Evolutionary conservation across 2,329 filamentous ascomycete genomes (phyloP), one percentile per base, ranked within the genome.

Genomic region (Colletotrichum sp.): DNA sequence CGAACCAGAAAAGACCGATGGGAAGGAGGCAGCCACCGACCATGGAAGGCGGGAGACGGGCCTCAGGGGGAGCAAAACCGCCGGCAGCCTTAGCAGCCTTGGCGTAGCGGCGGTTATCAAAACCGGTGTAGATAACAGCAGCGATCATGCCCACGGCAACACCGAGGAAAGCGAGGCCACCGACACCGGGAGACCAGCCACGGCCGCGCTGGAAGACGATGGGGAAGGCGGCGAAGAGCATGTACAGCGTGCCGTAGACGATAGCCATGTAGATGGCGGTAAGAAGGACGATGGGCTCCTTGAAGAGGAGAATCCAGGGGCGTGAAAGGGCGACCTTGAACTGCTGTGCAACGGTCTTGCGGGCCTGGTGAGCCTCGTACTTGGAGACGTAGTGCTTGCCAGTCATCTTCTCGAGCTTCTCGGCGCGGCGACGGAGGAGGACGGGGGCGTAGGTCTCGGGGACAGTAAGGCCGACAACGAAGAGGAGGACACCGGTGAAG

Each of bases 241-340:
- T 87, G 82, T 92, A 92, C 4, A 92, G 84, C 6, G 90, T 90
- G 64, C 89, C 86, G 80, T 91, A 91, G 70, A 91, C 81, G 77
- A 91, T 92, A 72, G 92, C 92, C 86, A 93, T 90, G 85, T 94
- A 95, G 30, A 94, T 86, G 48, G 90, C 90, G 5, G 92, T 86
- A 6, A 94, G 84, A 13, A 93, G 82, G 30, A 95, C 93, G 79
- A 95, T 95, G 3, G 93, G 93, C 80, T 95, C 93, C 72, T 86
- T 85, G 86, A 95, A 93, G 9, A 95, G 88, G 68, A 95, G 88
- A 61, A 93, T 86, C 92, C 93, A 94, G 2, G 94, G 93, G 5
- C 93, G 88, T 66, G 18, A 88, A 86, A 68, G 83, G 0, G 79
- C 79, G 10, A 24, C 60, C 68, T 74, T 78, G 7, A 92, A 78